Evolutionary conservation across 2,329 filamentous ascomycete genomes (phyloP).

Genomic region (Cercospora berteroae): DNA sequence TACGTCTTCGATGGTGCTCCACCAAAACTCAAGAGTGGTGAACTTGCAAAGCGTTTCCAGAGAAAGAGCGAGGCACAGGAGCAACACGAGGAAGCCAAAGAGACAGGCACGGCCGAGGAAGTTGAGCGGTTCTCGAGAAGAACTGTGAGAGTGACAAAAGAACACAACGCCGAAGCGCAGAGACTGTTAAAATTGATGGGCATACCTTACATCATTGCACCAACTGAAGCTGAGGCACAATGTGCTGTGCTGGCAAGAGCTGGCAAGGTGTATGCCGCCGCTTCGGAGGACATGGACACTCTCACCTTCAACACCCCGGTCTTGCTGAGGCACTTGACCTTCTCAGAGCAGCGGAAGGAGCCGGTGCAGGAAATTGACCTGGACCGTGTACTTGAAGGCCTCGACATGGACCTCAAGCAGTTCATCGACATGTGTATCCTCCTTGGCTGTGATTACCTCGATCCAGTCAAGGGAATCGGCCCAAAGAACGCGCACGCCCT

Average conservation of each 20-base stretch:
- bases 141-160: slow-evolving; percentile 89
- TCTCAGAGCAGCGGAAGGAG: slow-evolving; percentile 95
- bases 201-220: slow-evolving; percentile 89
- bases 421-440: slow-evolving; percentile 98
- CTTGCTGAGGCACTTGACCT: slow-evolving; percentile 86
- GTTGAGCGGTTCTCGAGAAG: slow-evolving; percentile 94
- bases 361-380: slow-evolving; percentile 94
- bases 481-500: slow-evolving; percentile 89
- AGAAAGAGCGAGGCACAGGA: slow-evolving; percentile 91
- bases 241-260: slow-evolving; percentile 85
- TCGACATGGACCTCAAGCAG: slow-evolving; percentile 83
- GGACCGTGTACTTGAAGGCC: slow-evolving; percentile 78
- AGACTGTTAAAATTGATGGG: slow-evolving; percentile 90
- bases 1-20: slow-evolving; percentile 98
- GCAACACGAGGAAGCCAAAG: slow-evolving; percentile 89
- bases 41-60: slow-evolving; percentile 92
- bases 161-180: slow-evolving; percentile 96
- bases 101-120: slow-evolving; percentile 95
- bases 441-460: slow-evolving; percentile 95
- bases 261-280: slow-evolving; percentile 94
- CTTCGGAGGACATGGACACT: slow-evolving; percentile 98
- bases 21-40: slow-evolving; percentile 94
- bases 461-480: slow-evolving; percentile 91
- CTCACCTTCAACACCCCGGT: slow-evolving; percentile 93
- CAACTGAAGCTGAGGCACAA: slow-evolving; percentile 95